Conservation (phyloP, 129 eudicot species). For the Lactuca sativa region DNA sequence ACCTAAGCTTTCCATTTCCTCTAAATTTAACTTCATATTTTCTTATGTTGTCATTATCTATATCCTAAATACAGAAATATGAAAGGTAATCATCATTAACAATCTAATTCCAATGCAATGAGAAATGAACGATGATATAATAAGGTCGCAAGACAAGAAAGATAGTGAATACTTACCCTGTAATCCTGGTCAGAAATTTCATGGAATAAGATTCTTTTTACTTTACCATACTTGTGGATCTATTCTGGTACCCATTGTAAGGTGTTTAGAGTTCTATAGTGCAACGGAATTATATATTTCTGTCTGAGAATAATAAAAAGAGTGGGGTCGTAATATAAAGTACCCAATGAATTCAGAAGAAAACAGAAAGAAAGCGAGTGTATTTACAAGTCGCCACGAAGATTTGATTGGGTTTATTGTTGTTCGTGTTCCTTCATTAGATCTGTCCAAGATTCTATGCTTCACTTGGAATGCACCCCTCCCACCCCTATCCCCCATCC, state of each 20-base stretch:
- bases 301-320: slow-evolving; percentile 45
- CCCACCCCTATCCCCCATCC: slow-evolving; percentile 26
- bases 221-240: slow-evolving; percentile 70
- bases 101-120: not conserved
- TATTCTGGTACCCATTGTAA: slow-evolving; percentile 76
- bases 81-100: slow-evolving; percentile 8
- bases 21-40: slow-evolving; percentile 8
- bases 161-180: slow-evolving; percentile 45
- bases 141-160: slow-evolving; percentile 11
- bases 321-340: slow-evolving; percentile 33
- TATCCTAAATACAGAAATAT: slow-evolving; percentile 21
- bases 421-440: slow-evolving; percentile 35
- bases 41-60: slow-evolving; percentile 22
- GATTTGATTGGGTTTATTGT: slow-evolving; percentile 28
- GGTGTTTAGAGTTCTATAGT: slow-evolving; percentile 61
- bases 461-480: slow-evolving; percentile 49
- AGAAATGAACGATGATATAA: not conserved
- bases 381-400: slow-evolving; percentile 45
- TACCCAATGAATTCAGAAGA: slow-evolving; percentile 32
- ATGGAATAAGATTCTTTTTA: slow-evolving; percentile 73
- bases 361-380: slow-evolving; percentile 49
- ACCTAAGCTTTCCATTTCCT: slow-evolving; percentile 50
- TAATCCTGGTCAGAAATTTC: slow-evolving; percentile 51
- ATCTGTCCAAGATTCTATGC: slow-evolving; percentile 68
- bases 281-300: slow-evolving; percentile 43